Evolutionary conservation across 371 early-diverging fungal genomes (phyloP), one percentile per base, ranked within the genome.

Genomic region (Actinomucor elegans): DNA sequence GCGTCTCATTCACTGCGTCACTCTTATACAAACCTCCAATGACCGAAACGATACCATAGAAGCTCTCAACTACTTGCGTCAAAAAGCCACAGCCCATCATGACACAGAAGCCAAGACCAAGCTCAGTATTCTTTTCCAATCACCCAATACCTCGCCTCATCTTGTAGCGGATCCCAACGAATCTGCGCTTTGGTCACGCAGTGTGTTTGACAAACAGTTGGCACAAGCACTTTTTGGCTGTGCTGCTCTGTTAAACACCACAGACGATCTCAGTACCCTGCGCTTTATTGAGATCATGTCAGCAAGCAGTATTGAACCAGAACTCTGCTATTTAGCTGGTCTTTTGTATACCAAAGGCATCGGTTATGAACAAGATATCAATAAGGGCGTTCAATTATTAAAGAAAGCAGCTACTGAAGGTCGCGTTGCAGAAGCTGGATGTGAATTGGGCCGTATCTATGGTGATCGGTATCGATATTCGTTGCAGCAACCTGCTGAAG

Each of bases 51-150:
- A 34, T 6, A 48, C 12, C 9, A 35, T 44, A 14, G 48, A 67
- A 6, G 75, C 71, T 5, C 36, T 75, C 8, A 56, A 54, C 12
- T 71, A 58, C 37, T 34, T 75, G 12, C 69, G 75, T 2, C 33
- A 32, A 17, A 50, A 57, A 53, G 75, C 75, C 8, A 62, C 57
- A 0, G 43, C 34, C 5, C 47, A 66, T 12, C 47, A 50, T 8
- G 69, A 75, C 42, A 61, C 65, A 5, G 75, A 75, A 40, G 75
- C 71, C 10, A 75, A 75, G 36, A 71, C 67, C 11, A 75, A 75
- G 38, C 34, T 75, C 9, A 71, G 75, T 44, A 64, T 65, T 9
- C 43, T 75, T 18, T 75, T 62, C 29, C 35, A 40, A 2, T 21
- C 23, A 21, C 32, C 37, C 36, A 29, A 48, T 18, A 38, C 18